Evolutionary conservation across 768 basidiomycete genomes (phyloP).

Genomic region (Floccularia luteovirens): DNA sequence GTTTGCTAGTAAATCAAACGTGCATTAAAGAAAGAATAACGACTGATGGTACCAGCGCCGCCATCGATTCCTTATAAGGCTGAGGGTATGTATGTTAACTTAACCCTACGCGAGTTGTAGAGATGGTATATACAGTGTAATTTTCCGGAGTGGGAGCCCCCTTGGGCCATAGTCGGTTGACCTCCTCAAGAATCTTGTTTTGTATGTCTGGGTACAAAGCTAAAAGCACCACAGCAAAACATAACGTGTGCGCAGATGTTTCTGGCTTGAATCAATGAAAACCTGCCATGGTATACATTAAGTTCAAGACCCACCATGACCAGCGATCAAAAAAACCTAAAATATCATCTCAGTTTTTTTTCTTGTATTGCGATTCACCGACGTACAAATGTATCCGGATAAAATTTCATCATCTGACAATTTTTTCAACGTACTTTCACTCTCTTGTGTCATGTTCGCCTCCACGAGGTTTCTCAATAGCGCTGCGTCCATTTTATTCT

Average conservation of each 20-base stretch:
- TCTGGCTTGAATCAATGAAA: conserved; percentile 18
- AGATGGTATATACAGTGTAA: conserved; percentile 17
- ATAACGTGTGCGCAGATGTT: conserved; percentile 37
- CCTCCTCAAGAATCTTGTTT: conserved; percentile 34
- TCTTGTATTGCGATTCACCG: not conserved
- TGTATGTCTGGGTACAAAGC: conserved; percentile 46
- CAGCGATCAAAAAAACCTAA: conserved; percentile 40
- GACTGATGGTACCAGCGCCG: conserved; percentile 22
- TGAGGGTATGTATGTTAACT: conserved; percentile 8
- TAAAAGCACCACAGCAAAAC: conserved; percentile 32
- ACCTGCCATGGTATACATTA: not conserved
- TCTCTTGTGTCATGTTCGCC: conserved; percentile 33
- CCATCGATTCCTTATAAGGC: conserved; percentile 31
- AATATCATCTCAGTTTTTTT: not conserved
- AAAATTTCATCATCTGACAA: conserved; percentile 38
- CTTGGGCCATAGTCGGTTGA: conserved; percentile 28
- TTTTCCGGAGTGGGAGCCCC: conserved; percentile 16
- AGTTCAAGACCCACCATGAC: conserved; percentile 26
- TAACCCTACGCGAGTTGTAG: not conserved
- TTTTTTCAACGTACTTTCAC: conserved; percentile 15
- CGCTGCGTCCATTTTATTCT: conserved; percentile 19
- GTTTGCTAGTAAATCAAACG: not conserved
- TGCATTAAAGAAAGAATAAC: conserved; percentile 1
- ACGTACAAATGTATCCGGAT: conserved; percentile 41
- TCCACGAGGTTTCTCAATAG: conserved; percentile 37